Percentiles rank a stretch among this genome's conserved stretches.
phyloP scores from a whole-genome alignment of 495 filamentous ascomycete species.

The Saxophila tyrrhenica region DNA sequence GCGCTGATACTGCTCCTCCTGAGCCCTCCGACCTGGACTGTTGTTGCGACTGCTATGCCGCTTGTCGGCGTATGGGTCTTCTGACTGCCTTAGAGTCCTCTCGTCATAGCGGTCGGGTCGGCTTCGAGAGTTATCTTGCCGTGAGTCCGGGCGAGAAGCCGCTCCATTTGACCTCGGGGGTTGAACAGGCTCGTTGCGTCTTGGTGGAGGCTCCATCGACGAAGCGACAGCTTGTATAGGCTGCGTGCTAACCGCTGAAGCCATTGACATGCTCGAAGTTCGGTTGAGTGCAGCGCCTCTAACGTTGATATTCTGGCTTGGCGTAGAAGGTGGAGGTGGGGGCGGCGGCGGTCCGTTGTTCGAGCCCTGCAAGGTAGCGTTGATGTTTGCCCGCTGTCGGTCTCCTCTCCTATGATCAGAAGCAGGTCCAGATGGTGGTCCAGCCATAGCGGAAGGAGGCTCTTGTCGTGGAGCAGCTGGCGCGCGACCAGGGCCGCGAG shows the following conservation, averaged over 20 bases:
- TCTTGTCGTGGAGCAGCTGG: constrained; percentile 9
- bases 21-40: constrained; percentile 6
- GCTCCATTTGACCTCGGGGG: not conserved
- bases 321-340: not conserved
- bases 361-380: not conserved
- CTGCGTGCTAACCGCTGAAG: constrained; percentile 1
- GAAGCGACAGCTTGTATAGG: constrained; percentile 7
- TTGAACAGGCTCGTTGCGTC: not conserved
- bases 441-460: constrained; percentile 3
- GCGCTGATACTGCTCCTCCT: constrained; percentile 8
- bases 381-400: constrained; percentile 10
- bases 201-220: constrained; percentile 5
- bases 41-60: constrained; percentile 5
- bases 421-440: constrained; percentile 14
- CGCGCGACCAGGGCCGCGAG: constrained; percentile 3
- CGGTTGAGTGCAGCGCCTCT: constrained; percentile 15
- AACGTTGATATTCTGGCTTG: constrained; percentile 15
- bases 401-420: constrained; percentile 3
- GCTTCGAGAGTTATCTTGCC: constrained; percentile 5
- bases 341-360: not conserved
- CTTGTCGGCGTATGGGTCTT: constrained; percentile 5
- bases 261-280: not conserved
- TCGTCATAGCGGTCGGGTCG: not conserved
- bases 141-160: constrained; percentile 1
- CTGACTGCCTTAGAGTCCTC: not conserved